Evolutionary conservation across 108 stramenopile genomes (phyloP), one percentile per base, ranked within the genome.

Genomic region (Cyclostephanos tholiformis): DNA sequence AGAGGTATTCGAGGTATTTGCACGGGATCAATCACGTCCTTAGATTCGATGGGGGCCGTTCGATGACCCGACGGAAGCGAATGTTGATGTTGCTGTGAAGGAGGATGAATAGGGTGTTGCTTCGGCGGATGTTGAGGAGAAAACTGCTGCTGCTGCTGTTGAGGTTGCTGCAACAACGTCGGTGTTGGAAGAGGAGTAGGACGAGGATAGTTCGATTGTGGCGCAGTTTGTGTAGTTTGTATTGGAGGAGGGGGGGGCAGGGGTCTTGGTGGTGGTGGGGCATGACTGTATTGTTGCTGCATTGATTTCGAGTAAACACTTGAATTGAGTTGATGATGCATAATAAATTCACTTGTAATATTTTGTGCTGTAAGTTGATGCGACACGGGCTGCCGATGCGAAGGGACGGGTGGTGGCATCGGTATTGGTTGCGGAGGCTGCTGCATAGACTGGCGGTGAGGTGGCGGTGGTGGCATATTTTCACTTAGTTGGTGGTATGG

Each of bases 1-100:
- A 84, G 68, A 5, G 86, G 84, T 65, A 82, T 69, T 19, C 86
- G 80, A 19, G 86, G 86, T 49, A 87, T 79, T 83, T 87, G 83
- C 17, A 76, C 57, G 16, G 86, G 83, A 32, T 87, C 86, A 26
- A 87, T 87, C 60, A 77, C 82, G 13, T 69, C 63, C 55, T 61
- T 71, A 13, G 65, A 57, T 67, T 79, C 61, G 51, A 56, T 25
- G 8, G 16, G 1, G 9, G 26, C n/a, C 36, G 75, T 10, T 55
- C 51, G 39, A 26, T 46, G 44, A 3, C 44, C 44, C 44, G 44
- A 46, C 44, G 44, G 44, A 16, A 46, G 61, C 35, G 50, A 43
- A 8, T 50, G 67, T 41, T 52, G 69, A 46, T 57, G 22, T 46
- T 59, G 43, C 22, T 39, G 16, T 50, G 32, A 9, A 17, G 39